A percentile compares a stretch with the other conserved stretches of the same genome.
Conservation (phyloP, 2,329 filamentous ascomycete genomes). For the Trichothecium sympodiale region DNA sequence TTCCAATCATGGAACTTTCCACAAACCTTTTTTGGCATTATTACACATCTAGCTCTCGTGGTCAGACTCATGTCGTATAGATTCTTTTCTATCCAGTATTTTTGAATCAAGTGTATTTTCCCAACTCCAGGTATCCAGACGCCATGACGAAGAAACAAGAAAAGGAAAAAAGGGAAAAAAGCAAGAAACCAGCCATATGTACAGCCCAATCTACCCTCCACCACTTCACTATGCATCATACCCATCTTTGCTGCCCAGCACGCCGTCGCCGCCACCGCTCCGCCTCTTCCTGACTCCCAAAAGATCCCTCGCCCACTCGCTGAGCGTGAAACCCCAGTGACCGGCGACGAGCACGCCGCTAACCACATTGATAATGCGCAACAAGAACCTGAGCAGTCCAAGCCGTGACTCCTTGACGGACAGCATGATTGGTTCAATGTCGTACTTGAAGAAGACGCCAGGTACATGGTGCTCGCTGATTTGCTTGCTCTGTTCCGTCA, state of each 20-base stretch:
- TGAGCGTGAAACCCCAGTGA: constrained; percentile 83
- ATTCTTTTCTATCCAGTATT: background rate
- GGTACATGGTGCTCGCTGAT: constrained; percentile 64
- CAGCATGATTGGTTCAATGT: constrained; percentile 90
- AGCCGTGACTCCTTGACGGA: constrained; percentile 74
- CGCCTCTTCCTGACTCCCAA: constrained; percentile 35
- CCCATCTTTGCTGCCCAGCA: constrained; percentile 36
- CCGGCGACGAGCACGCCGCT: constrained; percentile 86
- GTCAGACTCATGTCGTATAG: no score
- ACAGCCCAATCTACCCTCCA: background rate
- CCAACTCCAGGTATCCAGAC: background rate
- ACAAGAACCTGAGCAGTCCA: constrained; percentile 60
- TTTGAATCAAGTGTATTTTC: background rate
- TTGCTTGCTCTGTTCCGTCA: constrained; percentile 72
- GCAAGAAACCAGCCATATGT: no score
- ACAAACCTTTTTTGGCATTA: no score
- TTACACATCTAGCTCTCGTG: no score
- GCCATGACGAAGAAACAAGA: background rate
- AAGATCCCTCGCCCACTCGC: constrained; percentile 58
- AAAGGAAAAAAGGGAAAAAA: no score
- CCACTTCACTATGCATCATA: constrained; percentile 12
- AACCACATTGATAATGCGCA: constrained; percentile 83
- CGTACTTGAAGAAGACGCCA: constrained; percentile 96
- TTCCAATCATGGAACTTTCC: no score
- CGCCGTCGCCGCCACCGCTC: constrained; percentile 30